phyloP scores from a whole-genome alignment of 1,284 basidiomycete species.

The Sphaerobolus stellatus region DNA sequence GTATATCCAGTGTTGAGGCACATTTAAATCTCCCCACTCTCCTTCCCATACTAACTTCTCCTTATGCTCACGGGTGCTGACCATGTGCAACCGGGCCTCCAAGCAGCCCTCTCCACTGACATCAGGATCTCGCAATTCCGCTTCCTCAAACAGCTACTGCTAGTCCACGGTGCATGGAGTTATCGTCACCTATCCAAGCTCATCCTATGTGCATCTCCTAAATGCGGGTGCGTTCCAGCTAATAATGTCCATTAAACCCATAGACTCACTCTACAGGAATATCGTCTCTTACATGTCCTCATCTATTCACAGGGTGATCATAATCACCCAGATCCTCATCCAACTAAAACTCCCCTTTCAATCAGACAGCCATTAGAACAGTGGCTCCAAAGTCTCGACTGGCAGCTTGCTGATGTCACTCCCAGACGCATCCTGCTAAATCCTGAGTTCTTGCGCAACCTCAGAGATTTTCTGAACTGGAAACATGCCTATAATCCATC shows the following conservation, averaged over 20 bases:
- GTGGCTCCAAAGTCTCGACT: constrained; percentile 18
- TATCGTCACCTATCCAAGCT: constrained; percentile 94
- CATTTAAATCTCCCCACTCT: constrained; percentile 17
- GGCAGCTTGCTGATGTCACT: constrained; percentile 30
- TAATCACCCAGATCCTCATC: constrained; percentile 15
- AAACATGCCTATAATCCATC: too few species aligned
- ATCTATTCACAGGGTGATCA: constrained; percentile 21
- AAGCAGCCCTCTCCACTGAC: constrained; percentile 96
- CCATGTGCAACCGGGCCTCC: constrained; percentile 93
- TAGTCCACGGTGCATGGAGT: constrained; percentile 99
- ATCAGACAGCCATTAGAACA: constrained; percentile 3
- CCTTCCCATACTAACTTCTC: neutral
- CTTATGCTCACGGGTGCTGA: too few species aligned
- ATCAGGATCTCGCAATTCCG: constrained; percentile 98
- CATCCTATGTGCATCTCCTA: constrained; percentile 80
- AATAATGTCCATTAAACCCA: constrained; percentile 3
- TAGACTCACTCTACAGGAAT: constrained; percentile 96
- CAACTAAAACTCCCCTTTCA: constrained; percentile 13
- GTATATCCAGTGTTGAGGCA: constrained; percentile 96
- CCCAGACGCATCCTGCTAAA: constrained; percentile 23
- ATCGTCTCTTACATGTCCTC: constrained; percentile 55
- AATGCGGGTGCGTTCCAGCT: neutral
- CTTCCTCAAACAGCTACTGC: constrained; percentile 91
- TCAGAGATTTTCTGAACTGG: constrained; percentile 21
- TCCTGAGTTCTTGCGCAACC: constrained; percentile 21